Evolutionary conservation across 2,329 filamentous ascomycete species (phyloP), one percentile per base, ranked within the genome.

Genomic region (Aspergillus novofumigatus): DNA sequence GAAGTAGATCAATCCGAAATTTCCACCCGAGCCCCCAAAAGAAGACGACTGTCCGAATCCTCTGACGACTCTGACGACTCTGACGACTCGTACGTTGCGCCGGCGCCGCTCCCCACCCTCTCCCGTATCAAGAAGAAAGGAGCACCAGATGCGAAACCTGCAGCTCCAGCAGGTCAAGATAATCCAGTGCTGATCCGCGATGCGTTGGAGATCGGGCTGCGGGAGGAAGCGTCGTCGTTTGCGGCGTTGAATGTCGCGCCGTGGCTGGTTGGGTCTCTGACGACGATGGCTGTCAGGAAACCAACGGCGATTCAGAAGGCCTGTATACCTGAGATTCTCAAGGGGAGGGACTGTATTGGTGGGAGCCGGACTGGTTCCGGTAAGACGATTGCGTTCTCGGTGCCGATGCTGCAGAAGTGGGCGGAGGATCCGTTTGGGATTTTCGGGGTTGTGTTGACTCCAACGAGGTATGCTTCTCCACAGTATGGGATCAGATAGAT

Each of bases 361-460:
- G 92, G 92, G 41, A 96, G 91, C 69, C 84, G 92, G 61, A 99
- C 94, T 0, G 94, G 94, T 80, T 97, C 93, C 11, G 94, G 94
- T 76, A 99, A 99, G 79, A 99, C 94, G 3, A 87, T 97, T 47
- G 92, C 94, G 1, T 99, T 99, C 74, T 90, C 93, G 1, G 91
- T 92, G 9, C 94, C 94, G 0, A 96, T 99, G 59, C 78, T 99
- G 61, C 93, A 97, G 72, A 89, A 88, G 74, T 97, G 92, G 92
- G 86, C 93, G 2, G 84, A 92, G 69, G 92, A 99, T 77, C 94
- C 94, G 0, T 88, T 88, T 58, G 94, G 91, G 47, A 93, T 97
- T 66, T 99, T 91, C 73, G 93, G 86, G 1, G 79, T 99, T 5
- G 85, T 99, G 14, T 77, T 99, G 68, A 99, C 94, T 8, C 92